Base-by-base conservation (phyloP, 2,329 filamentous ascomycete species). In the Ciborinia camelliae region DNA sequence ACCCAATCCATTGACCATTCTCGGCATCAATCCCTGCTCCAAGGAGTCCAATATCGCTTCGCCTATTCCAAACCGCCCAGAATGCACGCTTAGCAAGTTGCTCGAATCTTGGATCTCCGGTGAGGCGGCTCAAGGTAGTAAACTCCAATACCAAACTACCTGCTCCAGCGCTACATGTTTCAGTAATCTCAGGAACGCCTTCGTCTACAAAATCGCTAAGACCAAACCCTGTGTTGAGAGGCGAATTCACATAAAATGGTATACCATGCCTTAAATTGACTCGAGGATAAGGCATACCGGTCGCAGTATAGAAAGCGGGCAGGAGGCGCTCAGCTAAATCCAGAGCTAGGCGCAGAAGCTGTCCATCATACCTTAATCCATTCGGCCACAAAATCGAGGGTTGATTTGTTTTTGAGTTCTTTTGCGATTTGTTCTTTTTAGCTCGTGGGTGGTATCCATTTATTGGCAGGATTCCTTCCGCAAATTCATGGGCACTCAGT, bases 131-230 rank as follows among this genome's bases (percentile, higher is more conserved):
- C 54, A 99, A 81, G 0, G 93, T 91, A 0, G 92, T 91, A 70
- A 98, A 97, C 75, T 99, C 95, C 1, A 99, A 83, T 3, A 97
- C 91, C 32, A 99, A 81, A 75, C 93, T 98, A 62, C 93, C 95
- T n/a, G 95, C 95, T 51, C 95, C 95, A 1, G 95, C 95, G 74
- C 92, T 97, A 78, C 95, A 99, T 0, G 92, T 99, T 78, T 98
- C 95, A 0, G 95, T 98, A 54, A 96, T 89, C 76, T 99, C 94
- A 23, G 70, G 68, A 15, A 60, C 45, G 14, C 71, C 75, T 37
- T 76, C 71, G 37, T 76, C 71, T 5, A 68, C 37, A 64, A 68
- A 62, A 48, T 81, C 77, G 37, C 79, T 79, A 51, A 79, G 73
- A 65, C 82, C 78, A 8, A 81, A 74, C 63, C 82, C 81, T 43